phyloP scores from a whole-genome alignment of 352 stramenopile genomes.

The Thalassiosira livingstoniorum region DNA sequence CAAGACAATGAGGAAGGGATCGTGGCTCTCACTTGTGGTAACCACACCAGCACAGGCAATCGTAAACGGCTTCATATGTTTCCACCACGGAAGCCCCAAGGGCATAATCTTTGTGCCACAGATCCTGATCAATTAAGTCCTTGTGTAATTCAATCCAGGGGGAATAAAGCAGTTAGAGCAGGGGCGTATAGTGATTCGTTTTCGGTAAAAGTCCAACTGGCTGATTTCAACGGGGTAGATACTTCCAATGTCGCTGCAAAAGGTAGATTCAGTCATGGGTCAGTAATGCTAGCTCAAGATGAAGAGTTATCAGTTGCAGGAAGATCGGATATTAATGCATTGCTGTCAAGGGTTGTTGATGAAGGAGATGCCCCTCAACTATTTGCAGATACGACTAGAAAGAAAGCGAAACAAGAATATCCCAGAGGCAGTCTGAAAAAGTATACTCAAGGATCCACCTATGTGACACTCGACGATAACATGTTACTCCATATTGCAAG shows the following conservation, averaged over 20 bases:
- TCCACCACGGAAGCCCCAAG: constrained; percentile 10
- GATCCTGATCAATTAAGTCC: constrained; percentile 18
- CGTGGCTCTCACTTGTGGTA: constrained; percentile 19
- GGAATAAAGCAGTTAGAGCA: neutral
- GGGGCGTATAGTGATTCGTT: constrained; percentile 4
- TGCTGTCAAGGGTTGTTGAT: neutral
- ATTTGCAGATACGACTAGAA: neutral
- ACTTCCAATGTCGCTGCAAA: constrained; percentile 31
- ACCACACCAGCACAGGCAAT: constrained; percentile 13
- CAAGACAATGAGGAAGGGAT: constrained; percentile 1
- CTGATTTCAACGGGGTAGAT: constrained; percentile 19
- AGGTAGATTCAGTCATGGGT: neutral
- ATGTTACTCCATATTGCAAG: constrained; percentile 16
- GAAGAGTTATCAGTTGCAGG: constrained; percentile 25
- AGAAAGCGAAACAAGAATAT: neutral
- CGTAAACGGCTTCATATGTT: constrained; percentile 29
- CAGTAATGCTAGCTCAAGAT: constrained; percentile 5
- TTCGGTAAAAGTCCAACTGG: constrained; percentile 8
- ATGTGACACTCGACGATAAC: constrained; percentile 15
- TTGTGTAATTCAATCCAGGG: constrained; percentile 13
- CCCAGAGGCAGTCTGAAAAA: constrained; percentile 5
- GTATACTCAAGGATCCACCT: constrained; percentile 14
- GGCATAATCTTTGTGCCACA: constrained; percentile 32
- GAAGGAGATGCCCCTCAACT: neutral
- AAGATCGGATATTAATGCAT: constrained; percentile 15